Percentiles rank a stretch among this genome's conserved stretches.
Evolutionary conservation across 306 rosid species (phyloP).

Genomic region (Trifolium fragiferum): DNA sequence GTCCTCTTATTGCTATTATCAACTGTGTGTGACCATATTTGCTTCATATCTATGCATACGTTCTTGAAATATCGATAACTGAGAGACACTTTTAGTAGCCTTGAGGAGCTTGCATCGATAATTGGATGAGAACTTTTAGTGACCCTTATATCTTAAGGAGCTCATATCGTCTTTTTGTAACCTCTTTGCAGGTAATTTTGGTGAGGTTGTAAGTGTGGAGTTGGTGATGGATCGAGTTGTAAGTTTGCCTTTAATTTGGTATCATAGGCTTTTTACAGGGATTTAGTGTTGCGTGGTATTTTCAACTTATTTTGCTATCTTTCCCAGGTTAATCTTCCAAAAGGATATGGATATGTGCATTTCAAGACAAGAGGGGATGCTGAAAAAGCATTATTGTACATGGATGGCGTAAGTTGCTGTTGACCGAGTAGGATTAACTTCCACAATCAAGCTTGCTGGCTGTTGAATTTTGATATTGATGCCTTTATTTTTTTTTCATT

Average conservation of each 20-base stretch:
- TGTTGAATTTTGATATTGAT: slow-evolving; percentile 35
- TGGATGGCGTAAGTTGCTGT: slow-evolving; percentile 89
- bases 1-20: neutral
- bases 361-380: slow-evolving; percentile 91
- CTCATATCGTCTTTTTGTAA: slow-evolving; percentile 5
- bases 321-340: slow-evolving; percentile 91
- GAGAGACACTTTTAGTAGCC: neutral
- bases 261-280: neutral
- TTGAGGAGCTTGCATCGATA: neutral
- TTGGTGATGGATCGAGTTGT: slow-evolving; percentile 91
- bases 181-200: slow-evolving; percentile 70
- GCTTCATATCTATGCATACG: slow-evolving; percentile 16
- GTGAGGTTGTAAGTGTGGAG: slow-evolving; percentile 90
- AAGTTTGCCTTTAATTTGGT: slow-evolving; percentile 52
- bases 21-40: neutral
- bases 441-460: slow-evolving; percentile 20
- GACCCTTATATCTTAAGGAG: neutral
- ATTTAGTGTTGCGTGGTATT: slow-evolving; percentile 1
- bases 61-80: neutral
- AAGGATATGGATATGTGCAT: slow-evolving; percentile 92
- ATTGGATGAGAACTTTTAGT: slow-evolving; percentile 16
- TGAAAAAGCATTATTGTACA: slow-evolving; percentile 79
- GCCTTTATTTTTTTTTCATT: slow-evolving; percentile 30
- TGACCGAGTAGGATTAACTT: slow-evolving; percentile 30
- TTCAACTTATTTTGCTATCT: neutral